Evolutionary conservation across 768 basidiomycete species (phyloP).

Genomic region (Auriscalpium microsporum): DNA sequence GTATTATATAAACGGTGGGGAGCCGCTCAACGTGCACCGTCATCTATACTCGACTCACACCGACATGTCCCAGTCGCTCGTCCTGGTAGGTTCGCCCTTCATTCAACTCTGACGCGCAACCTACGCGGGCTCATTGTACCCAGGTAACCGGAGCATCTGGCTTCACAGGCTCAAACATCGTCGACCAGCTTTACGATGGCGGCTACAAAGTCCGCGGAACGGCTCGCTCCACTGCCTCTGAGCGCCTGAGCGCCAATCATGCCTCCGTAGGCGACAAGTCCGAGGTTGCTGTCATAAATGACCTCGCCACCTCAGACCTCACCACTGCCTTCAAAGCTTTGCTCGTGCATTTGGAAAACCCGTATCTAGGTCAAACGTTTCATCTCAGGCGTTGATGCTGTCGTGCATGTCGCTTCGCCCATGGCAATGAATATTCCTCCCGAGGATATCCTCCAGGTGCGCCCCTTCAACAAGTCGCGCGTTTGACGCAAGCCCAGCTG

Average conservation of each 20-base stretch:
- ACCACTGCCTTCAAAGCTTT: slow-evolving; percentile 14
- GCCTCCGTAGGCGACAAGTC: slow-evolving; percentile 12
- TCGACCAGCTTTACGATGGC: slow-evolving; percentile 29
- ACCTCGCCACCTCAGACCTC: slow-evolving; percentile 17
- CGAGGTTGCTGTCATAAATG: slow-evolving; percentile 12
- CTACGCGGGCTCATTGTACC: background rate
- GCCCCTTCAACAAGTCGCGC: background rate
- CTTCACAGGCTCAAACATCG: slow-evolving; percentile 21
- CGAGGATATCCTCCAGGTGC: slow-evolving; percentile 11
- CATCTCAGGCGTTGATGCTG: slow-evolving; percentile 5
- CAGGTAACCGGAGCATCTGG: slow-evolving; percentile 39
- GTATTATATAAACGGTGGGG: too few relatives aligned
- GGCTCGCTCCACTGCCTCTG: slow-evolving; percentile 14
- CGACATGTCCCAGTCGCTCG: too few relatives aligned
- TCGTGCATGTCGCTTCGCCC: slow-evolving; percentile 13
- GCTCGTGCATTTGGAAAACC: background rate
- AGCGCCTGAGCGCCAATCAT: slow-evolving; percentile 7
- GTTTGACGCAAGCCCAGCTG: background rate
- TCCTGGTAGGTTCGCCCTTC: too few relatives aligned
- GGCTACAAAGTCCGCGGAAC: slow-evolving; percentile 36
- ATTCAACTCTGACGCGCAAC: too few relatives aligned
- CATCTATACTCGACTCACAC: too few relatives aligned
- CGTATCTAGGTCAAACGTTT: background rate
- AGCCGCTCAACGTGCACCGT: too few relatives aligned
- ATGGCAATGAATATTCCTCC: background rate